These are phyloP conservation scores for Amylocystis lapponica DNA, from an alignment of 768 basidiomycete genomes.

Conservation along the genomic window DNA sequence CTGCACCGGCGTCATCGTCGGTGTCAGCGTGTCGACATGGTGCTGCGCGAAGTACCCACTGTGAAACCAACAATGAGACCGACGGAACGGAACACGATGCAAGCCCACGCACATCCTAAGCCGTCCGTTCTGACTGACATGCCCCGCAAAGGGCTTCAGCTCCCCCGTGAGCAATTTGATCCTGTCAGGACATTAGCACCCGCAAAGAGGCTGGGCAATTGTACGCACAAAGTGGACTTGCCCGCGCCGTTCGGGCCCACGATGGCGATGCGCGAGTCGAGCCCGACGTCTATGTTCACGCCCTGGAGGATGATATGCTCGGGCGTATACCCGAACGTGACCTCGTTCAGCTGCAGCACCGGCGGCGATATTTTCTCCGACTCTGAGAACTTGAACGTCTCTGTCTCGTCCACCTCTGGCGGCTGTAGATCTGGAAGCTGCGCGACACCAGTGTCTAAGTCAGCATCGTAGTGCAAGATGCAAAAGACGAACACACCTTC, in stretches of 20 bases:
- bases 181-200: constrained; percentile 32
- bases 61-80: constrained; percentile 8
- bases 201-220: neutral
- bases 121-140: constrained; percentile 87
- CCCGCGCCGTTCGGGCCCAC: constrained; percentile 95
- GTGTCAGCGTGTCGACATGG: constrained; percentile 87
- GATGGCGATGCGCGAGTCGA: constrained; percentile 94
- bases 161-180: constrained; percentile 92
- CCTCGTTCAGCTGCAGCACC: constrained; percentile 85
- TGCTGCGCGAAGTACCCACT: constrained; percentile 94
- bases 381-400: constrained; percentile 95
- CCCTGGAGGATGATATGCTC: constrained; percentile 73
- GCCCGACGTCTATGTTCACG: constrained; percentile 85
- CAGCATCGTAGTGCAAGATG: neutral
- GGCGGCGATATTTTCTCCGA: constrained; percentile 98
- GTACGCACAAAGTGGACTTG: constrained; percentile 84
- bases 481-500: constrained; percentile 41
- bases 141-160: constrained; percentile 65
- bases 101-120: constrained; percentile 66
- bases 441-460: neutral
- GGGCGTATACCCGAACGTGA: constrained; percentile 79
- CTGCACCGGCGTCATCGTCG: constrained; percentile 85
- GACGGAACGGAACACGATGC: neutral
- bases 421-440: constrained; percentile 90
- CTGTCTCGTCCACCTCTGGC: constrained; percentile 88